Percentiles rank a stretch among this genome's conserved stretches.
Conservation (phyloP, 2,329 filamentous ascomycete genomes). For the Xylariaceae sp. region DNA sequence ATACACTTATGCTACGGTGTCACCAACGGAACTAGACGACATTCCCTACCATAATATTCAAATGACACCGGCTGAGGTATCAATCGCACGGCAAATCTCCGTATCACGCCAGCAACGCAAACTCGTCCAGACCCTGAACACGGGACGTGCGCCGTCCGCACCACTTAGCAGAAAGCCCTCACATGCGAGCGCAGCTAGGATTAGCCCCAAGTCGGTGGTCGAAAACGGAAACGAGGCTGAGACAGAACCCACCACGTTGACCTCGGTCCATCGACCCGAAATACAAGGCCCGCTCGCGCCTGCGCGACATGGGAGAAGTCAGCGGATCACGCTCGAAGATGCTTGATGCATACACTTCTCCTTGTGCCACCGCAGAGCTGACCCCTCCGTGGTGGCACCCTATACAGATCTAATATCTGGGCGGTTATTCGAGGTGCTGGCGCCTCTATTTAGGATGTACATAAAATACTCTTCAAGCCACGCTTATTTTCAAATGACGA, state of each 20-base stretch:
- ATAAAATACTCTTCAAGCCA: background rate
- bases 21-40: constrained; percentile 29
- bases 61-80: constrained; percentile 58
- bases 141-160: constrained; percentile 20
- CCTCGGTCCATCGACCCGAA: constrained; percentile 39
- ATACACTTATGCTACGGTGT: constrained; percentile 34
- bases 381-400: background rate
- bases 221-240: constrained; percentile 37
- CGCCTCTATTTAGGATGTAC: constrained; percentile 1
- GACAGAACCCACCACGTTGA: constrained; percentile 44
- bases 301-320: constrained; percentile 46
- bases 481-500: too few species aligned
- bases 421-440: background rate
- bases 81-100: constrained; percentile 65
- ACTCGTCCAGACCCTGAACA: constrained; percentile 52
- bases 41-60: constrained; percentile 7
- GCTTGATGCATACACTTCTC: constrained; percentile 27
- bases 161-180: constrained; percentile 6
- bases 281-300: constrained; percentile 30
- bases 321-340: constrained; percentile 50
- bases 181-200: constrained; percentile 8
- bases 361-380: background rate
- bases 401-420: background rate
- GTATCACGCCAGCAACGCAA: constrained; percentile 59
- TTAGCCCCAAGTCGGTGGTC: constrained; percentile 25